Conservation (phyloP, 768 basidiomycete genomes). For the Mycena vitilis region DNA sequence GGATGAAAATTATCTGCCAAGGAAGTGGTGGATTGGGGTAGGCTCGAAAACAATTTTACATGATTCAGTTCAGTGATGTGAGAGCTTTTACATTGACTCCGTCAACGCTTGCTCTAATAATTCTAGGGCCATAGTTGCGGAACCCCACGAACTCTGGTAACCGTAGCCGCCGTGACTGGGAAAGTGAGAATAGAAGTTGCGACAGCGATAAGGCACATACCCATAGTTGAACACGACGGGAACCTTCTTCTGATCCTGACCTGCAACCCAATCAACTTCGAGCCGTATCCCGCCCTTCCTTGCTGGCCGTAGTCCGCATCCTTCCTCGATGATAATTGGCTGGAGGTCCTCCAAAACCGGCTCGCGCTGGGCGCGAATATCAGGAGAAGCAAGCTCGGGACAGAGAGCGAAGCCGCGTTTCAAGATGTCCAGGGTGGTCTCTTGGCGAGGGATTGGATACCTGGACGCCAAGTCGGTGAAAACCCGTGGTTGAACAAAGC, state of each 20-base stretch:
- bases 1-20: slow-evolving; percentile 43
- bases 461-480: slow-evolving; percentile 44
- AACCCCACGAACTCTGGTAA: slow-evolving; percentile 75
- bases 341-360: slow-evolving; percentile 64
- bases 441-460: slow-evolving; percentile 73
- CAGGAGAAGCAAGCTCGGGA: slow-evolving; percentile 68
- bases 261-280: slow-evolving; percentile 17
- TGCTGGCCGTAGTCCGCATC: slow-evolving; percentile 73
- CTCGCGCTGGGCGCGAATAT: slow-evolving; percentile 56
- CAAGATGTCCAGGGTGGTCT: slow-evolving; percentile 72
- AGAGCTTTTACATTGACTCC: slow-evolving; percentile 21
- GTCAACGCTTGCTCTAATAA: slow-evolving; percentile 58
- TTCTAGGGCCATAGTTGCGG: slow-evolving; percentile 60
- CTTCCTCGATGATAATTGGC: slow-evolving; percentile 60
- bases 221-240: slow-evolving; percentile 51
- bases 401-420: slow-evolving; percentile 61
- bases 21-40: slow-evolving; percentile 61
- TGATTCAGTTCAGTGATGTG: slow-evolving; percentile 1
- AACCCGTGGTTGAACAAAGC: not conserved
- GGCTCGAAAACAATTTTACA: slow-evolving; percentile 1
- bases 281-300: slow-evolving; percentile 70
- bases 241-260: slow-evolving; percentile 38
- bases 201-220: not conserved
- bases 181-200: not conserved
- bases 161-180: slow-evolving; percentile 70